phyloP scores from a whole-genome alignment of 2,329 filamentous ascomycete genomes.

The Cyclaneusma minus region DNA sequence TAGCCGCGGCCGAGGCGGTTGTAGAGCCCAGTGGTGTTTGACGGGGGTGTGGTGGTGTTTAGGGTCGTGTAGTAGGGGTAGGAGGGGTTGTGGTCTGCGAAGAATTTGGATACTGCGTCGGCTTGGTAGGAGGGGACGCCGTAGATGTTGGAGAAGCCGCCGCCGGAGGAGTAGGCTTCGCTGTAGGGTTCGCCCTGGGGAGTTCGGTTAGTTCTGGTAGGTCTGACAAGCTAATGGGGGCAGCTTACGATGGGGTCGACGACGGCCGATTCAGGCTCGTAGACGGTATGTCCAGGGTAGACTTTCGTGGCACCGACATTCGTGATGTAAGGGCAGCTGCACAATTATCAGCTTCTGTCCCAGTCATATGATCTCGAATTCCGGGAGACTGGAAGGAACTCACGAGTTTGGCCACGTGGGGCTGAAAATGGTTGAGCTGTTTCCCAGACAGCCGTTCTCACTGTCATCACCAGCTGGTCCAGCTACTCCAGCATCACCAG shows the following conservation, averaged over 20 bases:
- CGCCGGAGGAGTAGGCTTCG: slow-evolving; percentile 22
- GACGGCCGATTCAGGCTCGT: slow-evolving; percentile 4
- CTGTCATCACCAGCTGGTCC: slow-evolving; percentile 17
- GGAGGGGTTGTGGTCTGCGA: slow-evolving; percentile 15
- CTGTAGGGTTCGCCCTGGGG: slow-evolving; percentile 6
- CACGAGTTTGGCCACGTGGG: slow-evolving; percentile 22
- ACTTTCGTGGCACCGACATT: slow-evolving; percentile 5
- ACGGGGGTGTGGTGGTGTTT: slow-evolving; percentile 7
- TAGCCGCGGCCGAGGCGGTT: slow-evolving; percentile 30
- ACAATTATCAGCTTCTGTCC: too few species aligned
- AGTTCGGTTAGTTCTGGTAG: too few species aligned
- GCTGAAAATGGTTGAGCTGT: slow-evolving; percentile 19
- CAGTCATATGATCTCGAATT: not conserved
- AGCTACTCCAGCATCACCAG: slow-evolving; percentile 12
- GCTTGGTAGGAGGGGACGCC: slow-evolving; percentile 26
- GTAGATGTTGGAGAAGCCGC: slow-evolving; percentile 32
- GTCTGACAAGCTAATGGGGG: too few species aligned
- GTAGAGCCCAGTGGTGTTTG: slow-evolving; percentile 15
- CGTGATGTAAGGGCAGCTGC: slow-evolving; percentile 2
- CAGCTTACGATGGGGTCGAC: too few species aligned
- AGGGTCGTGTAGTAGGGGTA: slow-evolving; percentile 16
- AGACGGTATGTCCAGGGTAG: slow-evolving; percentile 5
- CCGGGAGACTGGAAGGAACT: slow-evolving; percentile 3
- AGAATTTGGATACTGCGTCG: slow-evolving; percentile 24
- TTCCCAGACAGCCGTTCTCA: slow-evolving; percentile 20